phyloP scores from a whole-genome alignment of 257 asterid species.

The Solanum bulbocastanum region DNA sequence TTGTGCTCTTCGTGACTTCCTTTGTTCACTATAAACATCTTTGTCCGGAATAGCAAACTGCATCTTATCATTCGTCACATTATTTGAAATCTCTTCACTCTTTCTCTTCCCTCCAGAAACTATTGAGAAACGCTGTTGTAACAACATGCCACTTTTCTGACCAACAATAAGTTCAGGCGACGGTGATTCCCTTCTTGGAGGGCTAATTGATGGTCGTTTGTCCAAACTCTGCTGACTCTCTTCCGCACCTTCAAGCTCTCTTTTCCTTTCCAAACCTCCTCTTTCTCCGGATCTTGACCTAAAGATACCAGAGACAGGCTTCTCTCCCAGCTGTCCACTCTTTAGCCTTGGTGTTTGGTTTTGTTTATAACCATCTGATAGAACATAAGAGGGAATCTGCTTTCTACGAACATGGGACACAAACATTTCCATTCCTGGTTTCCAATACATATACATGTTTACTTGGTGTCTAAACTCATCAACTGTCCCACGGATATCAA shows the following conservation, averaged over 20 bases:
- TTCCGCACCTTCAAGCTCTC: constrained; percentile 34
- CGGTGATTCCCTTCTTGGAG: constrained; percentile 37
- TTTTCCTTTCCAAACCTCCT: constrained; percentile 13
- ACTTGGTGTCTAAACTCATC: constrained; percentile 86
- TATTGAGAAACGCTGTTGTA: constrained; percentile 16
- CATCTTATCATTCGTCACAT: not conserved
- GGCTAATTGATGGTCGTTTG: constrained; percentile 52
- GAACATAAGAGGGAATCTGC: constrained; percentile 78
- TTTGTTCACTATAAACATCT: not conserved
- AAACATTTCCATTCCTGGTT: constrained; percentile 84
- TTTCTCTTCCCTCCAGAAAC: constrained; percentile 3
- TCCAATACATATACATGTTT: constrained; percentile 67
- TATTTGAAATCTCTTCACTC: not conserved
- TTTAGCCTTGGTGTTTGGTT: constrained; percentile 37
- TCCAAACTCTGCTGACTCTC: constrained; percentile 26
- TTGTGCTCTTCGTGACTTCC: constrained; percentile 4
- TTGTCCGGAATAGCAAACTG: constrained; percentile 8
- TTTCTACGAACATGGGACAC: constrained; percentile 87
- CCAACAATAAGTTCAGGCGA: constrained; percentile 48
- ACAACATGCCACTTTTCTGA: constrained; percentile 16
- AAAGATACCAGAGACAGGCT: constrained; percentile 18
- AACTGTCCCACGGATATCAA: constrained; percentile 89
- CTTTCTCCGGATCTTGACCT: constrained; percentile 25
- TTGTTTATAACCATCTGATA: constrained; percentile 72
- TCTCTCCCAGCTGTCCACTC: constrained; percentile 35